Evolutionary conservation across 441 rosid species (phyloP), one percentile per base, ranked within the genome.

Genomic region (Euphorbia schlechtendalii): DNA sequence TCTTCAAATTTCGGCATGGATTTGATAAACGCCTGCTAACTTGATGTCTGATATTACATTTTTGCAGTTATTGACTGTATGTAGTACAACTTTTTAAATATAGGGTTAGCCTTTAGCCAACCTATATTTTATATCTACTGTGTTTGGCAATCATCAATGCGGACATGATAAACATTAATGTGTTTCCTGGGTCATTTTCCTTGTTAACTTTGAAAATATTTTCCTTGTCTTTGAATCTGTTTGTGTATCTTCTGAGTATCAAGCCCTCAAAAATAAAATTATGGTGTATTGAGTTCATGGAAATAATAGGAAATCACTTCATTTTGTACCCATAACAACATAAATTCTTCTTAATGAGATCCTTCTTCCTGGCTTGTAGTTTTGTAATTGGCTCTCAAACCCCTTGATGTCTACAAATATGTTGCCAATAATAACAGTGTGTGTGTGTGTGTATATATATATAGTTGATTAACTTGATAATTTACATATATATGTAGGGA

Each of bases 1-100:
- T 49, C 43, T 41, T 41, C 13, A 40, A 45, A 30, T 27, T 69
- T 66, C 41, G 15, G 46, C 28, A 32, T 32, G 53, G 46, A 54
- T 48, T 66, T 63, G 59, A 57, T 22, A 8, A 45, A 11, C 13
- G 27, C 18, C 10, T 11, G 9, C 10, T 20, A 12, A 15, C 5
- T 65, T 54, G 25, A 46, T 53, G 54, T 48, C 15, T 63, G 65
- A 54, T 25, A 27, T 46, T 24, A 1, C 4, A 1, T 27, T 27
- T 52, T 34, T 14, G 36, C 40, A n/a, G 11, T n/a, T 53, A 18
- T 45, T 51, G 25, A 49, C 11, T 12, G 22, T 25, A 1, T 61
- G 22, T n/a, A n/a, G n/a, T n/a, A n/a, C n/a, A n/a, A n/a, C n/a
- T n/a, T n/a, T n/a, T n/a, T n/a, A n/a, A n/a, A n/a, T n/a, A n/a